Percentiles rank a stretch among this genome's conserved stretches.
Conservation (phyloP, 192 early-diverging fungal species). For the Obelidium mucronatum region DNA sequence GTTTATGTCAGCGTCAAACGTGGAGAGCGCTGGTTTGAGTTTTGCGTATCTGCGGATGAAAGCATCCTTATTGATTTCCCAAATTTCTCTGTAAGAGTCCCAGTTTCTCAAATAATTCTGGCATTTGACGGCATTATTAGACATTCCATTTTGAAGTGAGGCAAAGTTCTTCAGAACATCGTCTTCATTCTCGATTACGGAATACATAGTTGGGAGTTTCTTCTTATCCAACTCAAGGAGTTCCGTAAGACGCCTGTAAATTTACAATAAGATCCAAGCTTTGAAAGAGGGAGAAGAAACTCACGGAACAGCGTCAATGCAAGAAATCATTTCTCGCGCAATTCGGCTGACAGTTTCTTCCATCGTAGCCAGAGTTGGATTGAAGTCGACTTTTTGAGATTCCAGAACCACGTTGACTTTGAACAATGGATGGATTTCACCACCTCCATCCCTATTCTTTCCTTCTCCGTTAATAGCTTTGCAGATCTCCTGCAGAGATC, state of each 20-base stretch:
- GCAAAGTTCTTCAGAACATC: slow-evolving; percentile 69
- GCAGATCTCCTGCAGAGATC: slow-evolving; percentile 62
- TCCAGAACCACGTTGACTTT: slow-evolving; percentile 72
- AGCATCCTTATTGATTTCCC: slow-evolving; percentile 77
- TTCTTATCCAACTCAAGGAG: slow-evolving; percentile 22
- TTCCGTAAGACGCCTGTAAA: slow-evolving; percentile 35
- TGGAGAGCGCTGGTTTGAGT: slow-evolving; percentile 68
- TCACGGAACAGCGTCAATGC: slow-evolving; percentile 56
- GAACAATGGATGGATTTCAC: slow-evolving; percentile 68
- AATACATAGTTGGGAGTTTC: slow-evolving; percentile 49
- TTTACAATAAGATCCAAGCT: slow-evolving; percentile 48
- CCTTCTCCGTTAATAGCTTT: slow-evolving; percentile 73
- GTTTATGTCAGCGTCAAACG: slow-evolving; percentile 73
- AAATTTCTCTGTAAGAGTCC: slow-evolving; percentile 73
- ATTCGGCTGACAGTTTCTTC: slow-evolving; percentile 65
- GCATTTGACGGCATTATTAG: slow-evolving; percentile 63
- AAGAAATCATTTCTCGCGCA: slow-evolving; percentile 67
- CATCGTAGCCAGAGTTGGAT: slow-evolving; percentile 55
- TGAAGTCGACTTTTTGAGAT: slow-evolving; percentile 67
- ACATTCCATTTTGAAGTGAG: slow-evolving; percentile 66
- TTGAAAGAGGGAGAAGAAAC: neutral
- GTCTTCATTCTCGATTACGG: slow-evolving; percentile 63
- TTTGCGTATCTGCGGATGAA: slow-evolving; percentile 73
- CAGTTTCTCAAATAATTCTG: slow-evolving; percentile 68
- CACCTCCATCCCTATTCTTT: slow-evolving; percentile 58